Base-by-base conservation (phyloP, 768 basidiomycete species). In the Floccularia luteovirens region DNA sequence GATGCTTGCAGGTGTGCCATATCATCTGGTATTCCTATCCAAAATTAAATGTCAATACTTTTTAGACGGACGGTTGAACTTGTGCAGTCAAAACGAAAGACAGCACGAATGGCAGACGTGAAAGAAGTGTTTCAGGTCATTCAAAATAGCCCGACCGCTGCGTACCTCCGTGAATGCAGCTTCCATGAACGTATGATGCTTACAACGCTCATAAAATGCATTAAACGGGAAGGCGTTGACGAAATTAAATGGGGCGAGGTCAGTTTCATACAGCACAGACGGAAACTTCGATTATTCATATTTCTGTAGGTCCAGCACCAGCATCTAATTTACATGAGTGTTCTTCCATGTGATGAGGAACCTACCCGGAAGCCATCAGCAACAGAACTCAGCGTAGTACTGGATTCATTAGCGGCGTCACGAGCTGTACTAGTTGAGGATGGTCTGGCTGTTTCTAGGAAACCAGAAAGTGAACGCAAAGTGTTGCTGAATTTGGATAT, bases 121-220 rank as follows among this genome's bases (percentile, higher is more conserved):
- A 76, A 71, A 50, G 74, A 79, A 36, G 90, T 94, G 6, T 78
- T 91, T 39, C 75, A 77, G 48, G 76, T 75, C 28, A 86, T 94
- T 82, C 90, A 93, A 52, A 90, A 88, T 49, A 92, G 86, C 48
- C 92, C 92, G 2, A 90, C 83, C 1, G 85, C 89, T 3, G 80
- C 81, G 11, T 96, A 82, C 53, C 60, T 97, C 19, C 74, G 75
- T 33, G 80, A 86, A 24, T 82, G 90, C 49, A 86, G 86, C 60
- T 72, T 90, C 46, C 90, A 94, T 53, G 91, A 96, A 55, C 77
- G 84, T 28, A 70, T 93, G 34, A 82, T 96, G 81, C 70, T 97
- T 13, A 84, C 83, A 12, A 78, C 91, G 1, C 57, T 94, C 25
- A 63, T 93, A 19, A 83, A 85, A 50, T 90, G 89, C 53, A 72